phyloP scores from a whole-genome alignment of 1,284 basidiomycete species.

The Lentinula novae-zelandiae region DNA sequence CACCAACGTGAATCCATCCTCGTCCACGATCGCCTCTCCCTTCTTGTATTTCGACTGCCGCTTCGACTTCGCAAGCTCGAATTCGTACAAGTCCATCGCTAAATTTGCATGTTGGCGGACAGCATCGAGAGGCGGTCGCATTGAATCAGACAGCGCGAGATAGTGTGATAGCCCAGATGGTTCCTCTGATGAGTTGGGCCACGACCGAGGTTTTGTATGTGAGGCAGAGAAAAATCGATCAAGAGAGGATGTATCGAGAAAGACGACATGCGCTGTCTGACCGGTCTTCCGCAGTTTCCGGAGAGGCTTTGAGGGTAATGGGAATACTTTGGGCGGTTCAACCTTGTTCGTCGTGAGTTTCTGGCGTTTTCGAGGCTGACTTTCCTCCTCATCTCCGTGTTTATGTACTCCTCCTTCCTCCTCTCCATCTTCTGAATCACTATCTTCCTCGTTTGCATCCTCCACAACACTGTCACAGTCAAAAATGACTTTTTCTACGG shows the following conservation, averaged over 20 bases:
- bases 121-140: conserved; percentile 68
- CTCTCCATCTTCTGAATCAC: conserved; percentile 34
- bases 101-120: conserved; percentile 77
- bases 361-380: conserved; percentile 45
- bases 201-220: conserved; percentile 46
- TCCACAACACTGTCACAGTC: conserved; percentile 35
- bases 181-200: conserved; percentile 54
- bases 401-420: conserved; percentile 29
- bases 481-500: conserved; percentile 72
- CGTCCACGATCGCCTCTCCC: conserved; percentile 84
- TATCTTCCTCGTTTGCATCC: conserved; percentile 30
- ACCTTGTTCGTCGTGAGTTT: conserved; percentile 32
- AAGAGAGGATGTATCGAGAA: conserved; percentile 73
- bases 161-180: conserved; percentile 74
- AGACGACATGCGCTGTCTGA: conserved; percentile 70
- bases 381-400: conserved; percentile 25
- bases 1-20: conserved; percentile 90
- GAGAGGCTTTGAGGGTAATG: conserved; percentile 51
- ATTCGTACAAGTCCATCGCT: conserved; percentile 73
- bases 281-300: conserved; percentile 64
- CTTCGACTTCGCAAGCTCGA: conserved; percentile 23
- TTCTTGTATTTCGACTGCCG: conserved; percentile 63
- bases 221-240: conserved; percentile 51
- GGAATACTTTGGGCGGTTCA: conserved; percentile 44
- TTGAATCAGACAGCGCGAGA: conserved; percentile 51